Evolutionary conservation across 345 rosid species (phyloP), one percentile per base, ranked within the genome.

Genomic region (Salix brachista): DNA sequence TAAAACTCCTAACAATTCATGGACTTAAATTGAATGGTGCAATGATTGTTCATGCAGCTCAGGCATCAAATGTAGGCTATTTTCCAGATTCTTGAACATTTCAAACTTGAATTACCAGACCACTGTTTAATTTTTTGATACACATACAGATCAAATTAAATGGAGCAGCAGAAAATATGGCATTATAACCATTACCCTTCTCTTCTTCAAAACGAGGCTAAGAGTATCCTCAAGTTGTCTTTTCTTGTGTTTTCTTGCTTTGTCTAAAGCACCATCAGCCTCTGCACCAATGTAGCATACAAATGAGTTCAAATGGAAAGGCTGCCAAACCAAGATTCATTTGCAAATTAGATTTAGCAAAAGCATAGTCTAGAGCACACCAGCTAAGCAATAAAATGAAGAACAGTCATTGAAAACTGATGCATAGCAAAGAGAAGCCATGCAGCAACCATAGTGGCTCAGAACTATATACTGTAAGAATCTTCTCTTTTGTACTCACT

Each of bases 231-330:
- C 98, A 67, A 96, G 98, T 83, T 93, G 99, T 73, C 99, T 90
- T 91, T 93, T 96, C 82, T 91, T 93, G 86, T 96, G 99, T 86
- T 96, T 96, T 82, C 99, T 93, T 44, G 99, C 99, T 89, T 96
- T 96, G 87, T 96, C 99, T 80, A 96, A 79, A 61, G 99, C 98
- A 83, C 99, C 99, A 86, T 96, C 99, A 76, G 99, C 97, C 89
- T 93, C 99, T 96, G 84, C 80, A 87, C 30, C 84, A 85, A 84
- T 71, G 26, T 28, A 65, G 70, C 62, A 74, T 48, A 58, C 23
- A 80, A 32, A 67, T 72, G 68, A 79, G 26, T 78, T 70, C 41
- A 70, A 58, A 67, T 52, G 36, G 75, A 58, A 76, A 37, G n/a
- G 61, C 64, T 21, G 70, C 41, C 70, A 25, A 10, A n/a, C 26